Evolutionary conservation across 768 basidiomycete genomes (phyloP).

Genomic region (Roridomyces roridus): DNA sequence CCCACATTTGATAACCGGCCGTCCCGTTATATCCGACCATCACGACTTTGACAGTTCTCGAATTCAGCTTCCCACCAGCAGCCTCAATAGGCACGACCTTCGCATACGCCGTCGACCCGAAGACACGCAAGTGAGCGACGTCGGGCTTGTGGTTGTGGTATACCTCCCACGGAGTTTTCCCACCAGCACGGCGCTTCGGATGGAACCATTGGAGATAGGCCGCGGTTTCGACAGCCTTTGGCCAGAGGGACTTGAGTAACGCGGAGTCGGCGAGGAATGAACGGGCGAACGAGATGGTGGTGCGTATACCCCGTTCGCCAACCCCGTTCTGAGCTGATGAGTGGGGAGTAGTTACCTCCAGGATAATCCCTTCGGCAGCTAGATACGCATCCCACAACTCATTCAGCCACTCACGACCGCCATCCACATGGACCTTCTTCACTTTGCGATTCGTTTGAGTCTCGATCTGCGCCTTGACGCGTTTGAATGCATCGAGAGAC

Average conservation of each 20-base stretch:
- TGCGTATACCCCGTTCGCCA: slow-evolving; percentile 33
- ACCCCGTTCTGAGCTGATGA: slow-evolving; percentile 38
- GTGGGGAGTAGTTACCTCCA: slow-evolving; percentile 32
- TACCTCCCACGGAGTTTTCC: slow-evolving; percentile 21
- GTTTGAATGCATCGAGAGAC: background rate
- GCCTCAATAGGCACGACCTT: slow-evolving; percentile 18
- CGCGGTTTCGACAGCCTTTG: slow-evolving; percentile 7
- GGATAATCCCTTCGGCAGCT: background rate
- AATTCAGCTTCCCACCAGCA: slow-evolving; percentile 16
- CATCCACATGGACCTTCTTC: background rate
- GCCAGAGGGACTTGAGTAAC: slow-evolving; percentile 29
- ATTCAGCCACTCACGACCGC: background rate
- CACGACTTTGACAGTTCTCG: slow-evolving; percentile 22
- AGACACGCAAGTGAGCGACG: slow-evolving; percentile 34
- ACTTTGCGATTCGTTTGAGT: background rate
- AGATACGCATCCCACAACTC: background rate
- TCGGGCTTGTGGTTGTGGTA: slow-evolving; percentile 28
- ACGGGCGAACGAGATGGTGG: slow-evolving; percentile 30
- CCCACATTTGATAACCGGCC: slow-evolving; percentile 28
- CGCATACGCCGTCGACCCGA: slow-evolving; percentile 38
- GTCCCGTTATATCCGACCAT: slow-evolving; percentile 30
- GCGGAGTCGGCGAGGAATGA: slow-evolving; percentile 28
- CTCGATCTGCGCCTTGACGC: background rate
- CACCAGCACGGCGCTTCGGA: background rate
- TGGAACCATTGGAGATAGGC: slow-evolving; percentile 22